Evolutionary conservation across 371 early-diverging fungal species (phyloP), one percentile per base, ranked within the genome.

Genomic region (Apophysomyces elegans): DNA sequence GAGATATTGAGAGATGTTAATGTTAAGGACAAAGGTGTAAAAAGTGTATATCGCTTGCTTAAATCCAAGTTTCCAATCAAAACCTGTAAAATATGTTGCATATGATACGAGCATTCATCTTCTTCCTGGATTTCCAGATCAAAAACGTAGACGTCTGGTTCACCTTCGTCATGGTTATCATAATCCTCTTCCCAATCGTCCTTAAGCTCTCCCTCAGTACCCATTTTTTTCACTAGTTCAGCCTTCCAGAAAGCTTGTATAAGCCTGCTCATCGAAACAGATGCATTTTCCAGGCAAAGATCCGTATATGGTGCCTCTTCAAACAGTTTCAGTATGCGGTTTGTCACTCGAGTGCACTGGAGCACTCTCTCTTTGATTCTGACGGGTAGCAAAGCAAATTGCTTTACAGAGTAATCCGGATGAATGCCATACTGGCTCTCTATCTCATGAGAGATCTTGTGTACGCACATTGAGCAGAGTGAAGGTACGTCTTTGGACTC

Each of bases 1-100:
- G 75, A 71, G 7, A 75, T 50, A 9, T 71, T 65, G 11, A 75
- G 62, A 3, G 63, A 47, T 9, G 65, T 57, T 1, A 74, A 65
- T 32, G 64, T 67, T 7, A 44, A 43, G 4, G 72, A 63, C 4
- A 71, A 46, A 0, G 68, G 68, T 11, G 72, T 67, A 38, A 44
- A 59, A 5, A 71, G 45, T 36, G 35, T 14, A 47, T 3, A 38
- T 12, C 36, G 50, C 18, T 39, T 9, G 14, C 11, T 62, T 12
- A 35, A 16, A 43, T 38, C 59, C 35, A 50, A 0, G 21, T 21
- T 50, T 9, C 18, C n/a, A 16, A 26, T 11, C 21, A 50, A 21
- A 50, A 50, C 54, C 9, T 50, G 16, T 11, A 50, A 50, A 21
- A 50, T 21, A 21, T 2, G 21, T 21, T 50, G 54, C 8, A 50